These are phyloP conservation scores for Carex kokanica DNA, from an alignment of 176 grass and related monocot genomes.

Conservation along the genomic window DNA sequence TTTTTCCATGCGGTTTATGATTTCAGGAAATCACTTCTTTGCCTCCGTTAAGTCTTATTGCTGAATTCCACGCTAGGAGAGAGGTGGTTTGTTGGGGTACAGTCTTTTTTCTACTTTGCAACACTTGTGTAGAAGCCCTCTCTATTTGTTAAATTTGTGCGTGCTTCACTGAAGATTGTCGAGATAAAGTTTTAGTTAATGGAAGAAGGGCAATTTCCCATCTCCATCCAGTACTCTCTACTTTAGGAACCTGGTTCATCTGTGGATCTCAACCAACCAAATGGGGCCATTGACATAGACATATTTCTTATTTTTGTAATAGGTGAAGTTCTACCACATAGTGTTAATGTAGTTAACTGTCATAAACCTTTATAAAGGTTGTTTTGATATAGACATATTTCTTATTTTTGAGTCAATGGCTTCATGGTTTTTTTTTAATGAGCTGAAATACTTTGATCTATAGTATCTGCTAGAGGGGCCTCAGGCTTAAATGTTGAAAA, in stretches of 20 bases:
- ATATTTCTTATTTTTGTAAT: background rate
- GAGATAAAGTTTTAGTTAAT: too few relatives aligned
- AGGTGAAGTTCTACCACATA: background rate
- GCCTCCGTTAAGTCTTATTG: too few relatives aligned
- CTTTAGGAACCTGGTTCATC: background rate
- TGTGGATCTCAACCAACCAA: background rate
- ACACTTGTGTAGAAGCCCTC: too few relatives aligned
- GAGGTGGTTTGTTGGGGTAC: too few relatives aligned
- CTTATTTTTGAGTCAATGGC: background rate
- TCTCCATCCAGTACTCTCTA: background rate
- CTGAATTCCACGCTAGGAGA: too few relatives aligned
- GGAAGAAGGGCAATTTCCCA: background rate
- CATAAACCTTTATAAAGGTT: background rate
- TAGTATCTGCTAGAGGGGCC: background rate
- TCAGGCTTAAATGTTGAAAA: background rate
- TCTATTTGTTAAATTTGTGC: too few relatives aligned
- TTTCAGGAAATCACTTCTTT: too few relatives aligned
- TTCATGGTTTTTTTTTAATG: background rate
- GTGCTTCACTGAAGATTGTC: too few relatives aligned
- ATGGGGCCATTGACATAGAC: background rate
- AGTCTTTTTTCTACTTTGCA: too few relatives aligned
- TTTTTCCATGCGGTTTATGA: too few relatives aligned
- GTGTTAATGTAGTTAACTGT: conserved; percentile 12
- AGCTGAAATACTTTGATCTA: background rate
- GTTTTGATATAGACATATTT: too few relatives aligned